These are phyloP conservation scores for Carex scoparia DNA, from an alignment of 176 grass and related monocot species.

Conservation along the genomic window DNA sequence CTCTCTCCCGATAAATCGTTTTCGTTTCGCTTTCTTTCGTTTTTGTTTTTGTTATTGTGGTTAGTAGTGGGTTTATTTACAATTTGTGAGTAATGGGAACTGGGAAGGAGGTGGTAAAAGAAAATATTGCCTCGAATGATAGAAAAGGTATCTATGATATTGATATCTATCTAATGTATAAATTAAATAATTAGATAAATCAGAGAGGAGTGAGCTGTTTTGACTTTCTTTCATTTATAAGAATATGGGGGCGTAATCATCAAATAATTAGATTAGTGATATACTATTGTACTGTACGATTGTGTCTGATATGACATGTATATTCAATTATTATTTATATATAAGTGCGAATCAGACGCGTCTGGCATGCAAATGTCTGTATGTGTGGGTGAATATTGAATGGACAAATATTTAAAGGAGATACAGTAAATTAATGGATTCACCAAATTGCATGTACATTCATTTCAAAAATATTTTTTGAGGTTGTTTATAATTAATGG, in stretches of 20 bases:
- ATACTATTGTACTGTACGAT: not conserved
- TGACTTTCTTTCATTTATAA: not conserved
- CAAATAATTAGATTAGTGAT: not conserved
- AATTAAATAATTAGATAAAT: not conserved
- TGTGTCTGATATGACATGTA: not conserved
- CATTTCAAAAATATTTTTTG: not conserved
- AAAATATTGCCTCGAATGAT: not conserved
- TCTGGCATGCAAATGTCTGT: not conserved
- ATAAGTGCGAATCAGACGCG: not conserved
- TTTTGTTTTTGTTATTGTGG: not conserved
- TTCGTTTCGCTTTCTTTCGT: constrained; percentile 14
- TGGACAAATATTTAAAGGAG: not conserved
- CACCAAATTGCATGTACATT: not conserved
- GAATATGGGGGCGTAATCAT: not conserved
- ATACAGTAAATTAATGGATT: not conserved
- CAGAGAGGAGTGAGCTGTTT: not conserved
- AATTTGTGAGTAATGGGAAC: not conserved
- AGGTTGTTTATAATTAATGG: not conserved
- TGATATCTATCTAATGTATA: not conserved
- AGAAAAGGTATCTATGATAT: not conserved
- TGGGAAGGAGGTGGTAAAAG: not conserved
- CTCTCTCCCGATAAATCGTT: not conserved
- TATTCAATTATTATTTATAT: not conserved
- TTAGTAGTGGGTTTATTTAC: constrained; percentile 13
- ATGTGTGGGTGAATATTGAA: not conserved